Evolutionary conservation across 371 early-diverging fungal species (phyloP).

Genomic region (Circinella umbellata): DNA sequence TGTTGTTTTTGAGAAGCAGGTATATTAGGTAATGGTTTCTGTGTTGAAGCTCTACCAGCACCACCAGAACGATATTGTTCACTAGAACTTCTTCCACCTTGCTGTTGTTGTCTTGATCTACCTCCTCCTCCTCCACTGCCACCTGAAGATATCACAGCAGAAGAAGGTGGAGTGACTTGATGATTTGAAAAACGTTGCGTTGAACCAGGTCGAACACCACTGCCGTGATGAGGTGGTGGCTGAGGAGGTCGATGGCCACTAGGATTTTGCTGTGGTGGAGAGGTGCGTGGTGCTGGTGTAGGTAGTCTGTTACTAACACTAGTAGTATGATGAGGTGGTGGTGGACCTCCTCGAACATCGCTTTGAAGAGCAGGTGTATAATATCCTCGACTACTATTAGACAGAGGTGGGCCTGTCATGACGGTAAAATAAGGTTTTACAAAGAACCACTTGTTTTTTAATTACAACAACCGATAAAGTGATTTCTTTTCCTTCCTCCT

Average conservation of each 20-base stretch:
- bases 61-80: background rate
- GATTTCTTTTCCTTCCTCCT: no score
- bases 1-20: constrained; percentile 1
- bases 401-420: background rate
- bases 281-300: background rate
- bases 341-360: background rate
- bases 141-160: background rate
- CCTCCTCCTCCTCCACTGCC: background rate
- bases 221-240: background rate
- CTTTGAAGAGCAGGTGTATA: constrained; percentile 15
- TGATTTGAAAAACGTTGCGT: background rate
- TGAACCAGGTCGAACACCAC: background rate
- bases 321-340: constrained; percentile 3
- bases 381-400: background rate
- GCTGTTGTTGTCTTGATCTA: background rate
- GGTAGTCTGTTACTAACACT: constrained; percentile 1
- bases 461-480: no score
- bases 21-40: background rate
- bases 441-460: no score
- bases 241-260: constrained; percentile 1
- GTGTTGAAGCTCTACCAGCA: background rate
- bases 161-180: background rate
- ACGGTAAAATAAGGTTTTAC: background rate
- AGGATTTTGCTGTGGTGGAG: background rate
- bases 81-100: background rate